Percentiles rank a stretch among this genome's conserved stretches.
Conservation (phyloP, 768 basidiomycete genomes). For the Boletus subparvulus region DNA sequence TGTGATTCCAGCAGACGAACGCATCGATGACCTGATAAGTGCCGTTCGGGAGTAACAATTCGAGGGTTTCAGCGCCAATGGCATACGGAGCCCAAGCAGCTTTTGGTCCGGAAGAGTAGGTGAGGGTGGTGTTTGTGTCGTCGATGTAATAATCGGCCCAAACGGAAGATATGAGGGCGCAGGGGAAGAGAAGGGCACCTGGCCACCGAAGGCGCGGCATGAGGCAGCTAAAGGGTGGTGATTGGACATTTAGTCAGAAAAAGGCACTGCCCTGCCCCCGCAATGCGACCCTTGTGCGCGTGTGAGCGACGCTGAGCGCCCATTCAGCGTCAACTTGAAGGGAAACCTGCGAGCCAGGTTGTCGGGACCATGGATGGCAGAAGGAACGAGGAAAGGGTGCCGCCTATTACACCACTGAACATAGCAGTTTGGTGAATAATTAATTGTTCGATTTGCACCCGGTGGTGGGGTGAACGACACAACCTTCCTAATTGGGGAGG, state of each 20-base stretch:
- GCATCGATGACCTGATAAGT: slow-evolving; percentile 22
- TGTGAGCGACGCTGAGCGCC: not conserved
- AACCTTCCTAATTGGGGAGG: not conserved
- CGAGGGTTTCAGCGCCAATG: slow-evolving; percentile 6
- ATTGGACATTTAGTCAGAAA: not conserved
- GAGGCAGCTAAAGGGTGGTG: not conserved
- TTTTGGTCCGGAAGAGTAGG: slow-evolving; percentile 23
- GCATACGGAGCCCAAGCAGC: slow-evolving; percentile 26
- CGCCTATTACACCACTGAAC: too few relatives aligned
- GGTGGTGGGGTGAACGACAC: not conserved
- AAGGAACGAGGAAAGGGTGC: not conserved
- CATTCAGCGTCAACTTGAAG: too few relatives aligned
- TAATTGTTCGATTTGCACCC: not conserved
- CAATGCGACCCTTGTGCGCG: not conserved
- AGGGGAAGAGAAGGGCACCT: not conserved
- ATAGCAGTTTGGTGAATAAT: too few relatives aligned
- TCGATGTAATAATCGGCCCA: slow-evolving; percentile 26
- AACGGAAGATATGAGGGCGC: not conserved
- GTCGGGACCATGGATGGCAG: too few relatives aligned
- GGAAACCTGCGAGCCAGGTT: not conserved
- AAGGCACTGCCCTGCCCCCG: not conserved
- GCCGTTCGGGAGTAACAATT: slow-evolving; percentile 18
- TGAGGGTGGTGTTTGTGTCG: slow-evolving; percentile 24
- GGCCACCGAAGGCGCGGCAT: not conserved
- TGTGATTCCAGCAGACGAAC: slow-evolving; percentile 26